phyloP scores from a whole-genome alignment of 768 basidiomycete genomes.

The Leucosporidium yakuticum region DNA sequence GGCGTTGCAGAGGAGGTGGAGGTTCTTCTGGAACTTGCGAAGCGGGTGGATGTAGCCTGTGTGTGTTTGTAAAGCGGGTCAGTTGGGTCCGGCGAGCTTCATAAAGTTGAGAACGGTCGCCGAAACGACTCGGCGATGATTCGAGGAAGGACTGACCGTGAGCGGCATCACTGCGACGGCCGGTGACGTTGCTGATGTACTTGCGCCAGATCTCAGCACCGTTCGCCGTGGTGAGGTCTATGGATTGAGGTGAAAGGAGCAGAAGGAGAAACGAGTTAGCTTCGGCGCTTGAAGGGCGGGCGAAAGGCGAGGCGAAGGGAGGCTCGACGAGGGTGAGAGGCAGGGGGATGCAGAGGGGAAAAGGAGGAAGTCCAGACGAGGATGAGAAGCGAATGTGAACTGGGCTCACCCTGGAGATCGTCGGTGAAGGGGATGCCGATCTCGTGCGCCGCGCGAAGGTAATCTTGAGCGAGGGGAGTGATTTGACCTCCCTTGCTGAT shows the following conservation, averaged over 20 bases:
- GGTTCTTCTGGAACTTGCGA: constrained; percentile 62
- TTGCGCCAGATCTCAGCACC: constrained; percentile 69
- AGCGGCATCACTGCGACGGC: constrained; percentile 64
- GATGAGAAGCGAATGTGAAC: background rate
- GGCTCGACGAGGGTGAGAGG: no score
- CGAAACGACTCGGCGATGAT: no score
- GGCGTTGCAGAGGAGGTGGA: constrained; percentile 61
- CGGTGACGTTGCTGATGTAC: constrained; percentile 68
- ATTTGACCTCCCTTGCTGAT: constrained; percentile 65
- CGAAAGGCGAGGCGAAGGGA: no score
- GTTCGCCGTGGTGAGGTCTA: constrained; percentile 49
- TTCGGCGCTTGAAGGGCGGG: no score
- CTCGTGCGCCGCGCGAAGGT: constrained; percentile 44
- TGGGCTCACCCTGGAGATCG: constrained; percentile 60
- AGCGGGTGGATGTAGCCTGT: constrained; percentile 64
- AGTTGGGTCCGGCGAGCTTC: constrained; percentile 23
- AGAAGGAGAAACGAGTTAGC: no score
- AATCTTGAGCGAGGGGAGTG: constrained; percentile 62
- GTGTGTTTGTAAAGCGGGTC: constrained; percentile 34
- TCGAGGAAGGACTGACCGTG: constrained; percentile 44
- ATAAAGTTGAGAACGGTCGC: no score
- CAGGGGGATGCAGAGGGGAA: no score
- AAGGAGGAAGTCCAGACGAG: no score
- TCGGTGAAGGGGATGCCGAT: constrained; percentile 43
- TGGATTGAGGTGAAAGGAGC: background rate